These are phyloP conservation scores for Lachancea mirantina DNA, from an alignment of 805 yeast species.

Conservation along the genomic window DNA sequence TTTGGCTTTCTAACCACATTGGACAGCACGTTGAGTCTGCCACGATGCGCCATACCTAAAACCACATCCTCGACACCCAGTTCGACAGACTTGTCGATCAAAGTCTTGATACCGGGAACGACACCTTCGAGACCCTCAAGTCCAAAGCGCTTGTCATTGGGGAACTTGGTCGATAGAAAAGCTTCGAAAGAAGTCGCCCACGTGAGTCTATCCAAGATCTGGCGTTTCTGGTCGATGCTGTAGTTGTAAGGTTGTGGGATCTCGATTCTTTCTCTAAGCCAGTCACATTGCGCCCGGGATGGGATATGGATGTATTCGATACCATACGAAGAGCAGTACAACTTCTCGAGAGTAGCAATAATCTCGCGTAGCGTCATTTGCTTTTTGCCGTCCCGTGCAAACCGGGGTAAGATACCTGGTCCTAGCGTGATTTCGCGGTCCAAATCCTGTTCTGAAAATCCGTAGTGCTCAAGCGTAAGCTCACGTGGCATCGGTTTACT, in stretches of 20 bases:
- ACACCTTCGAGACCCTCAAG: constrained; percentile 97
- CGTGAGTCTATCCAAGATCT: constrained; percentile 89
- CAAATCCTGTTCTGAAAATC: constrained; percentile 81
- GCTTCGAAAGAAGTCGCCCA: constrained; percentile 95
- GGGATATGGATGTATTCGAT: constrained; percentile 96
- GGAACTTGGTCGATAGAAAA: constrained; percentile 90
- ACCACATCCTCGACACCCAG: constrained; percentile 92
- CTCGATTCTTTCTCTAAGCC: constrained; percentile 96
- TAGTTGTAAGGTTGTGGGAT: constrained; percentile 82
- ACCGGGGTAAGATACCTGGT: constrained; percentile 95
- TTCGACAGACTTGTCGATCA: constrained; percentile 89
- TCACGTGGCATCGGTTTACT: constrained; percentile 62
- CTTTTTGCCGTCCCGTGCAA: constrained; percentile 53
- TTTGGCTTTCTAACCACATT: constrained; percentile 98
- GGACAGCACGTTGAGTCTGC: constrained; percentile 94
- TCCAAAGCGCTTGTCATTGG: constrained; percentile 97
- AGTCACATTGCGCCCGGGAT: constrained; percentile 89
- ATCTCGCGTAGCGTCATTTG: constrained; percentile 73
- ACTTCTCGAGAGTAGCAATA: constrained; percentile 66
- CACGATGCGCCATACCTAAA: constrained; percentile 99
- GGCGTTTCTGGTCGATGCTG: constrained; percentile 85
- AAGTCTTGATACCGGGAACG: constrained; percentile 93
- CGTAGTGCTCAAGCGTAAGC: constrained; percentile 85
- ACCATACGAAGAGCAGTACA: constrained; percentile 87
- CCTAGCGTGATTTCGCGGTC: constrained; percentile 82